Conservation (phyloP, 495 filamentous ascomycete species). For the Neurospora sp. region DNA sequence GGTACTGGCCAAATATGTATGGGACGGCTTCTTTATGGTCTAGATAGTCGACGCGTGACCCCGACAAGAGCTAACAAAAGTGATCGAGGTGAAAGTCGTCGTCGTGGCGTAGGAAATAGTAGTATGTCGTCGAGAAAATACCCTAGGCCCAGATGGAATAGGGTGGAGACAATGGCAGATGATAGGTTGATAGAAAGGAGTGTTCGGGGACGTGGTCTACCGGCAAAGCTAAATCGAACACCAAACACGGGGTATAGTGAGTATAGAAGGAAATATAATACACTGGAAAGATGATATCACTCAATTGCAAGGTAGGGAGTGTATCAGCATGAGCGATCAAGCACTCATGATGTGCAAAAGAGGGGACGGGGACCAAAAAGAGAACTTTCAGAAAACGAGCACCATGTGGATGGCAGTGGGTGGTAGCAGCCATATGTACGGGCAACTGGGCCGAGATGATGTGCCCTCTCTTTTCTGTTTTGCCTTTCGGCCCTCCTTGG, state of each 20-base stretch:
- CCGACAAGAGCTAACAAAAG: background rate
- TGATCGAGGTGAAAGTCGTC: background rate
- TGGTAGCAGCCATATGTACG: conserved; percentile 12
- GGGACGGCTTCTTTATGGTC: background rate
- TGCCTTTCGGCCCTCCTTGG: background rate
- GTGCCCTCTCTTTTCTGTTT: conserved; percentile 1
- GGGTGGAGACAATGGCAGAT: background rate
- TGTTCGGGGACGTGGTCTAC: background rate
- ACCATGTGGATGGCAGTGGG: conserved; percentile 1
- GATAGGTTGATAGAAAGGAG: background rate
- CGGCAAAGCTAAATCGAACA: background rate
- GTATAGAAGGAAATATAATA: background rate
- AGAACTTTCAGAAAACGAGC: background rate
- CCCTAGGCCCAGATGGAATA: background rate
- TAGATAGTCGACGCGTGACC: background rate
- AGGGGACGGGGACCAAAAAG: background rate
- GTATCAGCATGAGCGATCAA: background rate
- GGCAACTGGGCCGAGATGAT: conserved; percentile 7
- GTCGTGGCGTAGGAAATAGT: conserved; percentile 3
- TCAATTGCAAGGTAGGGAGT: background rate
- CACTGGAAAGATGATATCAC: background rate
- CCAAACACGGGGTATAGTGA: background rate
- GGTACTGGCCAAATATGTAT: background rate
- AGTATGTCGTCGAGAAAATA: conserved; percentile 3
- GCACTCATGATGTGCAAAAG: background rate